Evolutionary conservation across 768 basidiomycete species (phyloP).

Genomic region (Guyanaporus albipodus): DNA sequence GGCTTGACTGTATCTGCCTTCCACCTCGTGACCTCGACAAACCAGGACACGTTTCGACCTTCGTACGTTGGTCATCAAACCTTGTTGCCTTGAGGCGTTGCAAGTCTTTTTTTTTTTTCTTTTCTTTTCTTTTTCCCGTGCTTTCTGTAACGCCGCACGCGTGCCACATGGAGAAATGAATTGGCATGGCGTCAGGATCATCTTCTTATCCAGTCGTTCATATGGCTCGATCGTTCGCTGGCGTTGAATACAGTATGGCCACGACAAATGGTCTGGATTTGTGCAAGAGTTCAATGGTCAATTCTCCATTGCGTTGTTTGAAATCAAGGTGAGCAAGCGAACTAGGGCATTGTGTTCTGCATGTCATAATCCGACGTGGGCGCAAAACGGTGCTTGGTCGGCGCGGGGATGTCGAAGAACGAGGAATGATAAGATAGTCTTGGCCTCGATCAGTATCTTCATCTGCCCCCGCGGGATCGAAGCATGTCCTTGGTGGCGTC

Average conservation of each 20-base stretch:
- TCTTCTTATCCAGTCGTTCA: background rate
- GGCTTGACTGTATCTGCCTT: slow-evolving; percentile 7
- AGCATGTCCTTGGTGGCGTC: background rate
- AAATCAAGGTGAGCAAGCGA: slow-evolving; percentile 2
- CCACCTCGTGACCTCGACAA: slow-evolving; percentile 13
- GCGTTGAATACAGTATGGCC: slow-evolving; percentile 6
- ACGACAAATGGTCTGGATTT: slow-evolving; percentile 1
- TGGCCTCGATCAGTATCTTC: slow-evolving; percentile 10
- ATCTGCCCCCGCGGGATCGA: slow-evolving; percentile 23
- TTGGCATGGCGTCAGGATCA: too few species aligned
- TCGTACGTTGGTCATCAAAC: slow-evolving; percentile 23
- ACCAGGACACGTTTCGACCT: slow-evolving; percentile 6
- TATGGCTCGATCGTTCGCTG: slow-evolving; percentile 16
- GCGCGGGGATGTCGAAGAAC: slow-evolving; percentile 14
- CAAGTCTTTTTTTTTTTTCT: too few species aligned
- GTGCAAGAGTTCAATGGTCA: background rate
- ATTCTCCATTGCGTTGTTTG: background rate
- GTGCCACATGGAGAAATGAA: slow-evolving; percentile 2
- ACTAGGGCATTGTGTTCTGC: background rate
- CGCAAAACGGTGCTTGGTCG: slow-evolving; percentile 18
- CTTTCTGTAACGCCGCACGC: slow-evolving; percentile 16
- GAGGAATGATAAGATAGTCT: slow-evolving; percentile 26
- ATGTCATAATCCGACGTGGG: too few species aligned
- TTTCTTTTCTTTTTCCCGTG: too few species aligned
- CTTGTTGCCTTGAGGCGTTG: slow-evolving; percentile 27